These are phyloP conservation scores for Penicillium italicum DNA, from an alignment of 2,329 filamentous ascomycete species.

Conservation along the genomic window DNA sequence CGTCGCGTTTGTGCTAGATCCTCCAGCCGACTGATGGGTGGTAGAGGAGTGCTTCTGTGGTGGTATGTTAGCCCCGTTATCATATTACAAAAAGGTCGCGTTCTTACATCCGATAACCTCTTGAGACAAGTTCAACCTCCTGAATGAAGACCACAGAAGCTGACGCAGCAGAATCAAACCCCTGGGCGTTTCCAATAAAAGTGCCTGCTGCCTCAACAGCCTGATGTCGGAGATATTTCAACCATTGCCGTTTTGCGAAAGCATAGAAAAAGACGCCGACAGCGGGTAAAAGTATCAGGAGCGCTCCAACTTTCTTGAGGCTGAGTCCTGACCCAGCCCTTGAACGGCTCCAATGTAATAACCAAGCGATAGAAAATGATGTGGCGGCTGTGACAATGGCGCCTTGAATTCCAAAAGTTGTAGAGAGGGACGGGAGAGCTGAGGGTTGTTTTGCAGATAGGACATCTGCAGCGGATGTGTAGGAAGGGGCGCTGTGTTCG, in stretches of 20 bases:
- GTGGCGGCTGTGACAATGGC: conserved; percentile 62
- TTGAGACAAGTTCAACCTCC: conserved; percentile 91
- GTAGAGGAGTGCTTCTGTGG: conserved; percentile 75
- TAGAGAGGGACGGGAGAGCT: conserved; percentile 36
- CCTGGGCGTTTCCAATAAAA: conserved; percentile 71
- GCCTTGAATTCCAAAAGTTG: conserved; percentile 58
- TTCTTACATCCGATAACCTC: conserved; percentile 77
- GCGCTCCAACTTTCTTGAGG: conserved; percentile 38
- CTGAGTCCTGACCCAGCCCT: conserved; percentile 48
- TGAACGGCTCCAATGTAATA: conserved; percentile 68
- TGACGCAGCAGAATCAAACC: conserved; percentile 72
- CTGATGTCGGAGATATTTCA: conserved; percentile 72
- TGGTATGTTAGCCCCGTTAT: conserved; percentile 17
- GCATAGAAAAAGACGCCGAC: conserved; percentile 62
- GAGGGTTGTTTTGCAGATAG: conserved; percentile 29
- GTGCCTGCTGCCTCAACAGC: conserved; percentile 65
- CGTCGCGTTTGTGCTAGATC: conserved; percentile 73
- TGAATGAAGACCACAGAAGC: conserved; percentile 80
- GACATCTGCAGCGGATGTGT: conserved; percentile 37
- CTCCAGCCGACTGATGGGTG: conserved; percentile 88
- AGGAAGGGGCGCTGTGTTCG: conserved; percentile 50
- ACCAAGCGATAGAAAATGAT: conserved; percentile 61
- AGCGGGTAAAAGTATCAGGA: conserved; percentile 48
- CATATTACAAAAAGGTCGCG: neutral
- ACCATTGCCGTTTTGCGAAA: conserved; percentile 74